Evolutionary conservation across 371 early-diverging fungal genomes (phyloP), one percentile per base, ranked within the genome.

Genomic region (Nosema muscidifuracis): DNA sequence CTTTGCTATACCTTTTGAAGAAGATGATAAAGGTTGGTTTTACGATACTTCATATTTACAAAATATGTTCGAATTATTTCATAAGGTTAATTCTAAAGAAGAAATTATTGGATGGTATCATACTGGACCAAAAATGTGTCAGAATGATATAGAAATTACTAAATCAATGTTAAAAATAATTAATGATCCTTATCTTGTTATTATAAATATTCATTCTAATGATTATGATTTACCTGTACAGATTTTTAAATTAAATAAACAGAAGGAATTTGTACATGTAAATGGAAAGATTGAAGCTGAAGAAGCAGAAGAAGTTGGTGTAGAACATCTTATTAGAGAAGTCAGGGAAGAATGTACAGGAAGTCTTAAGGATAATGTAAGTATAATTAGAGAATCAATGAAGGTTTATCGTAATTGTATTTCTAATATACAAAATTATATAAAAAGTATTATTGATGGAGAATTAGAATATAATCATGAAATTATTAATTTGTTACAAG

Each of bases 71-170:
- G 94, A 93, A 73, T 92, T 99, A 91, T 97, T 93, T 84, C 92
- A 91, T 80, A 99, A 97, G 86, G 95, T 99, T 31, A 95, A 95
- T 83, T 92, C 91, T 57, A 92, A 91, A 86, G 98, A 97, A 81
- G 88, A 88, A 81, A 87, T 97, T 85, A 87, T 99, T 67, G 99
- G 98, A 40, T 99, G 99, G 99, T 99, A 99, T 84, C 98, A 99
- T 85, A 90, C 90, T 82, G 98, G 99, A 33, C 95, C 95, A 28
- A 92, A 92, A 82, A 87, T 97, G 75, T 90, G 92, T 50, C 87
- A 89, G 6, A 91, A 92, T n/a, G 99, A 99, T 83, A 82, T 96
- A 61, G 90, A 93, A 82, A 97, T 99, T 86, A 93, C 95, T 78
- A 92, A 94, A 84, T 85, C 95, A 24, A 92, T 99, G 80, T 90